A percentile compares a stretch with the other conserved stretches of the same genome.
Conservation (phyloP, 176 grass and related monocot species). For the Oryza brachyantha region DNA sequence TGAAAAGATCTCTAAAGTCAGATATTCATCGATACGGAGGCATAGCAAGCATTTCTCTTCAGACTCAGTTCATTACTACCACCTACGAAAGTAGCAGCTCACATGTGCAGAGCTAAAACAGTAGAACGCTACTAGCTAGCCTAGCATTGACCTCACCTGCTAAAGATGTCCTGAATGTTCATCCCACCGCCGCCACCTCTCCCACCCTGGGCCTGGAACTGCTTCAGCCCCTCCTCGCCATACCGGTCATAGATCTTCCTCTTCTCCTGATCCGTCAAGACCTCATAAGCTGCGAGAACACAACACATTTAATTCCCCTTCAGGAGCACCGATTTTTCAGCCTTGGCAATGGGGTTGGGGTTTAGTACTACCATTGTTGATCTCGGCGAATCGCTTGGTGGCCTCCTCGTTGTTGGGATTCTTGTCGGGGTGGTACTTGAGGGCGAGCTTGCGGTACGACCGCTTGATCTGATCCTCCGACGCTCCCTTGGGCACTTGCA, state of each 20-base stretch:
- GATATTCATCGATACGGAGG: background rate
- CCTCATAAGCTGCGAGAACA: slow-evolving; percentile 71
- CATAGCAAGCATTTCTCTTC: background rate
- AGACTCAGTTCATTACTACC: background rate
- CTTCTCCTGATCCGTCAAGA: slow-evolving; percentile 88
- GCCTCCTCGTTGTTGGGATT: slow-evolving; percentile 93
- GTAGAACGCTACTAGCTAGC: background rate
- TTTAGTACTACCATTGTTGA: slow-evolving; percentile 69
- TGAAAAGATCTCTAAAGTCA: background rate
- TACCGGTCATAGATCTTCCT: slow-evolving; percentile 96
- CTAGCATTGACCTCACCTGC: slow-evolving; percentile 40
- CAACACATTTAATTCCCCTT: background rate
- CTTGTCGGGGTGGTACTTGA: slow-evolving; percentile 99
- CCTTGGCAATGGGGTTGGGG: background rate
- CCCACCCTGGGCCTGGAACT: slow-evolving; percentile 54
- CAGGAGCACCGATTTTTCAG: background rate
- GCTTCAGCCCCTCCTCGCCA: slow-evolving; percentile 91
- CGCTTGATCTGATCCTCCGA: slow-evolving; percentile 99
- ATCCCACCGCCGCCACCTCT: slow-evolving; percentile 68
- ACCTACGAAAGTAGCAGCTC: background rate
- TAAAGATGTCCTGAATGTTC: slow-evolving; percentile 97
- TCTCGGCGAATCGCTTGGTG: slow-evolving; percentile 84
- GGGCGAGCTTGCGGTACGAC: slow-evolving; percentile 91
- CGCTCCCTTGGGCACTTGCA: slow-evolving; percentile 85
- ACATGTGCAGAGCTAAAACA: background rate